Base-by-base conservation (phyloP, 805 yeast genomes). In the Starmera pachycereana region DNA sequence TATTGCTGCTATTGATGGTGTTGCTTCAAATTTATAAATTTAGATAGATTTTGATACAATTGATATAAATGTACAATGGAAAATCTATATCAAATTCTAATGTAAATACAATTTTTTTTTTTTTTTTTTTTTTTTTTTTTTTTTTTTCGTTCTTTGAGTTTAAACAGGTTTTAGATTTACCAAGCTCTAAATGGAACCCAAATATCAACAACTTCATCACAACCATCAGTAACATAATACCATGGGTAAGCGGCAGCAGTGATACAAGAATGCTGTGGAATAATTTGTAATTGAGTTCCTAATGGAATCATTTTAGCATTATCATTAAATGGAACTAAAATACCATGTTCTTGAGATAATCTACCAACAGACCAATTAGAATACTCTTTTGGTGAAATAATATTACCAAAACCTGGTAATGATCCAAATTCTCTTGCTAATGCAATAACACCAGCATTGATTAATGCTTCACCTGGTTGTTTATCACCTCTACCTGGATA, bases 301-400 rank as follows among this genome's bases (percentile, higher is more conserved):
- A 61, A 47, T 19, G 78, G 78, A 19, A 75, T 62, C 51, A 75
- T 56, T 33, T 58, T 42, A 13, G 51, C 46, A 5, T 37, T 35
- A 8, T 42, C 34, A 32, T 37, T 19, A 42, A 40, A 42, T 3
- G 84, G 78, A n/a, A 61, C 65, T 37, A 83, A 58, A 33, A 84
- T 77, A 10, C 92, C 94, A 53, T 84, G 94, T 51, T 84, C 94
- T 56, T 84, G 92, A 41, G 84, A 75, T 36, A 84, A 57, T 47
- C 88, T 66, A 30, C 76, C 82, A 11, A 84, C 75, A 36, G 59
- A 56, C 89, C 89, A 83, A 35, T 68, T 62, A 7, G 69, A 72
- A 49, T 64, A 73, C 1, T 63, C 62, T 12, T 58, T 48, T 1
- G 72, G 69, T 2, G 50, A 47, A 27, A 57, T 40, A 2, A 76